Base-by-base conservation (phyloP, 306 rosid genomes). In the cucumber (Cucumis sativus) region DNA sequence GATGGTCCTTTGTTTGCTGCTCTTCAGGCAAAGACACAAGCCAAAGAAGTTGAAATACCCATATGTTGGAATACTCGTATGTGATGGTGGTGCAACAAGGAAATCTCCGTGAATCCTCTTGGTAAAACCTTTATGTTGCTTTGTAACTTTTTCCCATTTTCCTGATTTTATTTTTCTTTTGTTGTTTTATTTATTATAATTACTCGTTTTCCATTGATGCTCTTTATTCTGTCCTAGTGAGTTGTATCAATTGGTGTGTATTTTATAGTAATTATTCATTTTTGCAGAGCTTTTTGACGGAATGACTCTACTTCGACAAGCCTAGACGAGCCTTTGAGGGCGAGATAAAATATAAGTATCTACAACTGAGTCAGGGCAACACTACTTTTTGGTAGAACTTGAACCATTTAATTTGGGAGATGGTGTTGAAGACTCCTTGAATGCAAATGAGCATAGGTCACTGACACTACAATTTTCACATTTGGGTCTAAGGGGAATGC, bases 261-360 rank as follows among this genome's bases (percentile, higher is more conserved):
- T 56, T 74, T 18, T 18, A 71, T 55, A 54, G 28, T 74, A 11
- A 18, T 60, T 25, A 16, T 25, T 60, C 55, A 16, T 47, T 77
- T 58, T 78, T 83, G 85, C 88, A 92, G 98, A 95, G 77, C 89
- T 95, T 74, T 95, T 95, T 81, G 96, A 95, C 87, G 86, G 98
- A 95, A 80, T 95, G 98, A 96, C 98, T 95, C 74, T 95, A 92
- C 86, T 95, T 95, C 17, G 98, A 92, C 80, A 92, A 90, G 87
- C 98, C 98, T 64, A 86, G 97, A 77, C 84, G 96, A 77, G 98
- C 97, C n/a, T 94, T 92, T 84, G 98, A 94, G 85, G 92, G 96
- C 80, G 98, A 23, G 25, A 23, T 23, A 23, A 23, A 23, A 23
- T 23, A 23, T 23, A 23, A 23, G 25, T 23, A 23, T 23, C 25